A percentile compares a stretch with the other conserved stretches of the same genome.
Evolutionary conservation across 2,329 filamentous ascomycete genomes (phyloP).

Genomic region (Epichloe coenophiala): DNA sequence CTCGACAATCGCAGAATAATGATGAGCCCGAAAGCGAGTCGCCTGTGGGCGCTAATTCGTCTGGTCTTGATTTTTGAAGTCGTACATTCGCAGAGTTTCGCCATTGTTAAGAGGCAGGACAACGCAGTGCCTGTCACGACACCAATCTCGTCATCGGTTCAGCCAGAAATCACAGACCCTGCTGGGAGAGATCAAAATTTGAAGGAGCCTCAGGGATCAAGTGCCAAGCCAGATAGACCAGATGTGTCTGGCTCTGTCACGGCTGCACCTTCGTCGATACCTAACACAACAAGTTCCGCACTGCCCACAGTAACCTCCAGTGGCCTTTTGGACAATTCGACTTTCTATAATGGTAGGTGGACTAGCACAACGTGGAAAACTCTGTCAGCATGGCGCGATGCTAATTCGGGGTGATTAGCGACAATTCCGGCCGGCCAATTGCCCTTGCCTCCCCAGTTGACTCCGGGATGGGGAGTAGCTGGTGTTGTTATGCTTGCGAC

Average conservation of each 20-base stretch:
- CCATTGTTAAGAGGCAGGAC: constrained; percentile 22
- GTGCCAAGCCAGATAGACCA: background rate
- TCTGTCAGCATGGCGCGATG: background rate
- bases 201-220: background rate
- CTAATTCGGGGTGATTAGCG: constrained; percentile 17
- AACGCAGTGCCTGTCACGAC: constrained; percentile 5
- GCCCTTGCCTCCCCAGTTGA: constrained; percentile 61
- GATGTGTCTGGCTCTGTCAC: background rate
- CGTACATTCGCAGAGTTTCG: constrained; percentile 20
- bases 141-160: background rate
- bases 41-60: constrained; percentile 25
- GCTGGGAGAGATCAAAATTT: background rate
- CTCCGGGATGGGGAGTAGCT: constrained; percentile 67
- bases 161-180: background rate
- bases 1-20: constrained; percentile 4
- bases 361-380: background rate
- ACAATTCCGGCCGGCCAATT: constrained; percentile 40
- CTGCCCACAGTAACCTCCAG: constrained; percentile 4
- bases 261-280: constrained; percentile 1
- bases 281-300: background rate
- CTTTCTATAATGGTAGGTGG: constrained; percentile 21
- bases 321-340: constrained; percentile 15
- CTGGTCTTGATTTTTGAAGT: constrained; percentile 25
- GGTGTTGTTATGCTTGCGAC: constrained; percentile 63
- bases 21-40: constrained; percentile 22